phyloP scores from a whole-genome alignment of 805 yeast species.

The Saturnispora serradocipensis region DNA sequence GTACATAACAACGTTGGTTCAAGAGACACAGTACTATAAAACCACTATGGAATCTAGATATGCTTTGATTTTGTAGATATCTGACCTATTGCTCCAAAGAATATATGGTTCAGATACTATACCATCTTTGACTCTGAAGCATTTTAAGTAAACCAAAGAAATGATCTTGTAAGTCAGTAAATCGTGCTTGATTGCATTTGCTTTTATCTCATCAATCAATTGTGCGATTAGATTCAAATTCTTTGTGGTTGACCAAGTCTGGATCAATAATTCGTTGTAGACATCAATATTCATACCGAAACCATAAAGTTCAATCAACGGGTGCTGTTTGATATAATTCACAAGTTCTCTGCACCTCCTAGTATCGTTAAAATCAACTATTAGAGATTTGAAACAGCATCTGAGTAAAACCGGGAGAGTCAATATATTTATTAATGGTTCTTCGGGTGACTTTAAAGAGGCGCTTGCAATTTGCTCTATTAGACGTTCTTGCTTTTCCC shows the following conservation, averaged over 20 bases:
- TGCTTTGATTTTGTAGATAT: slow-evolving; percentile 20
- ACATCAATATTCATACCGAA: slow-evolving; percentile 25
- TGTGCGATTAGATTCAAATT: slow-evolving; percentile 19
- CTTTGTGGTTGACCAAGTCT: slow-evolving; percentile 23
- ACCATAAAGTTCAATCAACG: slow-evolving; percentile 24
- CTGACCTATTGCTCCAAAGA: slow-evolving; percentile 23
- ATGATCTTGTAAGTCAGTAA: slow-evolving; percentile 21
- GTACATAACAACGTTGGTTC: neutral
- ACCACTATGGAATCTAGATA: slow-evolving; percentile 14
- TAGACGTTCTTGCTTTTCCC: neutral
- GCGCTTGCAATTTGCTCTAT: slow-evolving; percentile 8
- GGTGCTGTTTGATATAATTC: slow-evolving; percentile 21
- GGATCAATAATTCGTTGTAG: slow-evolving; percentile 22
- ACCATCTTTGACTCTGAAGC: slow-evolving; percentile 21
- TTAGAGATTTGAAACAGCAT: slow-evolving; percentile 24
- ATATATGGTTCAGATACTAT: slow-evolving; percentile 19
- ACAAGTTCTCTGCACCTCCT: slow-evolving; percentile 19
- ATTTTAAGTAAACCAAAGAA: slow-evolving; percentile 20
- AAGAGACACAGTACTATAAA: neutral
- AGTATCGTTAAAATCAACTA: slow-evolving; percentile 23
- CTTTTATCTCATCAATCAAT: slow-evolving; percentile 22
- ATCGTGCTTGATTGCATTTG: slow-evolving; percentile 26
- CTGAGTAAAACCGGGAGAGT: slow-evolving; percentile 23
- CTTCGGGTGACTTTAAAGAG: slow-evolving; percentile 12
- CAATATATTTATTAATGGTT: slow-evolving; percentile 17